phyloP scores from a whole-genome alignment of 805 yeast genomes.

The Alloascoidea africana region DNA sequence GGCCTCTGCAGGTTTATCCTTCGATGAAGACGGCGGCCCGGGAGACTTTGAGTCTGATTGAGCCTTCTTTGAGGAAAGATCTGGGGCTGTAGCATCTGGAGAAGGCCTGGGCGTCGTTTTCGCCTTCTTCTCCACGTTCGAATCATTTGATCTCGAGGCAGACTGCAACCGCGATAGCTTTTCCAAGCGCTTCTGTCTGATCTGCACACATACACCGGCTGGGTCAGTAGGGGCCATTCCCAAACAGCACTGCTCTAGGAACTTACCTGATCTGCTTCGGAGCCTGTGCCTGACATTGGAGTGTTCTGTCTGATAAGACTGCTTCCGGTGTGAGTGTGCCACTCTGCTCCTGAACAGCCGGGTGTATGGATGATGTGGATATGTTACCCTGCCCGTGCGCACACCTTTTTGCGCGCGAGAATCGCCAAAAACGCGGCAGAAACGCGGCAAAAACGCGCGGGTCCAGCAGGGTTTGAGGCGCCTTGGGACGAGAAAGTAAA shows the following conservation, averaged over 20 bases:
- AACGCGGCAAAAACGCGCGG: too few species aligned
- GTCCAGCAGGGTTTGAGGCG: not conserved
- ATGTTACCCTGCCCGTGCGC: too few species aligned
- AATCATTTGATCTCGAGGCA: not conserved
- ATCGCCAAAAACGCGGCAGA: too few species aligned
- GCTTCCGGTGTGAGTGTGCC: too few species aligned
- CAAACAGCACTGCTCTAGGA: not conserved
- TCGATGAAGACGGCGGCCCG: too few species aligned
- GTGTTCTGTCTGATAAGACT: too few species aligned
- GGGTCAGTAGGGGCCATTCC: constrained; percentile 1
- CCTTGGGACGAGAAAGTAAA: not conserved
- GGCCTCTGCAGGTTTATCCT: too few species aligned
- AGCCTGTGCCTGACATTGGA: not conserved
- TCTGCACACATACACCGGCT: not conserved
- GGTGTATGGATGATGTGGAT: too few species aligned
- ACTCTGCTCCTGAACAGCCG: too few species aligned
- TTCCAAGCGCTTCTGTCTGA: constrained; percentile 1
- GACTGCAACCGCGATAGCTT: not conserved
- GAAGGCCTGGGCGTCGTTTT: not conserved
- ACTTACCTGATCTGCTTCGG: not conserved
- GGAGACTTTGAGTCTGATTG: too few species aligned
- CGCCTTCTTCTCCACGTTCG: constrained; percentile 1
- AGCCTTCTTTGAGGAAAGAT: not conserved
- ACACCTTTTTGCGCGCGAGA: too few species aligned
- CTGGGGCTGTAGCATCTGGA: not conserved